These are phyloP conservation scores for Spergularia azorica DNA, from an alignment of 179 eudicot species.

Conservation along the genomic window DNA sequence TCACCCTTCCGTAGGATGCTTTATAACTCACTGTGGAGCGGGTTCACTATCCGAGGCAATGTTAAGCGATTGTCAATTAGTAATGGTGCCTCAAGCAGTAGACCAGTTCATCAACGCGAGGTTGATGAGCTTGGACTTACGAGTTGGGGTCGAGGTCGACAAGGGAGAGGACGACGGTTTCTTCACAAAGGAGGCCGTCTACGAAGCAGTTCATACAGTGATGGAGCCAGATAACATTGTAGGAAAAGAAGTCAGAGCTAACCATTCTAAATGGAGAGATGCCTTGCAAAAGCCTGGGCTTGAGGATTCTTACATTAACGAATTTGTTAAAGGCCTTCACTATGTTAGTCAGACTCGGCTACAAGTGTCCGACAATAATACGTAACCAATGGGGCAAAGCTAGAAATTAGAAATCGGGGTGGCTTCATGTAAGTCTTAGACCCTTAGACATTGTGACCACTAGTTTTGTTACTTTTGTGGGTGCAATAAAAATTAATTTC, in stretches of 20 bases:
- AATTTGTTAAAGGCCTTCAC: conserved; percentile 1
- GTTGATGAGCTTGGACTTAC: conserved; percentile 16
- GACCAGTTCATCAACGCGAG: conserved; percentile 31
- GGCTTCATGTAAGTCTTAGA: too few relatives aligned
- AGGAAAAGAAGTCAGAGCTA: conserved; percentile 5
- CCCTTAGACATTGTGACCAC: too few relatives aligned
- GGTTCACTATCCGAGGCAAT: conserved; percentile 36
- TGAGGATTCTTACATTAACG: conserved; percentile 18
- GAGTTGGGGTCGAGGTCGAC: conserved; percentile 26
- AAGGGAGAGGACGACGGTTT: conserved; percentile 15
- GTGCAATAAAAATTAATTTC: too few relatives aligned
- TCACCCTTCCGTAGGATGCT: conserved; percentile 41
- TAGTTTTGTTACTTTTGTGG: too few relatives aligned
- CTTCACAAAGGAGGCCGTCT: not conserved
- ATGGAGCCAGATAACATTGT: not conserved
- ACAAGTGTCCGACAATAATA: too few relatives aligned
- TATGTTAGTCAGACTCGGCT: too few relatives aligned
- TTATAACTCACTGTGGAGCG: conserved; percentile 35
- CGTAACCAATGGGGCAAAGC: too few relatives aligned
- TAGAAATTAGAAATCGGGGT: too few relatives aligned
- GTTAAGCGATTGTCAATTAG: conserved; percentile 38
- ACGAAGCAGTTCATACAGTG: not conserved
- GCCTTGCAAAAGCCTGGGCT: conserved; percentile 1
- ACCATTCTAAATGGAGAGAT: conserved; percentile 8
- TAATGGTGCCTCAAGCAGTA: conserved; percentile 26